phyloP scores from a whole-genome alignment of 164 flowering plant species.

The Nymphaea thermarum region DNA sequence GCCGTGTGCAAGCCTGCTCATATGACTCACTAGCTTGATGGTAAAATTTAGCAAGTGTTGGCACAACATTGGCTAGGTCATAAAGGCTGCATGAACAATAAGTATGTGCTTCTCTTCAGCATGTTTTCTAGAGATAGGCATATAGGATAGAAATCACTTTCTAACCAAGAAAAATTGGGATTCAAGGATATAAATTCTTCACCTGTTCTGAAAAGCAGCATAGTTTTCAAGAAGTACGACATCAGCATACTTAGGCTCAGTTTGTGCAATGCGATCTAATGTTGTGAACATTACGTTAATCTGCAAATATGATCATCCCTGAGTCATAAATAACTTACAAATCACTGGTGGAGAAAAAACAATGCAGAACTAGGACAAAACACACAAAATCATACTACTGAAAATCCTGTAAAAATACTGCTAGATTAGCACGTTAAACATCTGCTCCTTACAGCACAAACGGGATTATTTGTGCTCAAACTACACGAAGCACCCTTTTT shows the following conservation, averaged over 20 bases:
- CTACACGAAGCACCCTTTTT: too few species aligned
- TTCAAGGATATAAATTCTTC: constrained; percentile 4
- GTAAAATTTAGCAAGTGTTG: constrained; percentile 90
- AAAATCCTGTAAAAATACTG: too few species aligned
- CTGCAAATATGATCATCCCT: constrained; percentile 21
- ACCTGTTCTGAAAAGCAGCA: constrained; percentile 99
- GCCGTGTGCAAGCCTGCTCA: constrained; percentile 95
- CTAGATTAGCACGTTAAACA: too few species aligned
- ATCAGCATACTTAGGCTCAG: constrained; percentile 82
- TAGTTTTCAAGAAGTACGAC: constrained; percentile 85
- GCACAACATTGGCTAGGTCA: constrained; percentile 96
- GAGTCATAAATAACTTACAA: background rate
- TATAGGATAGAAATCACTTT: background rate
- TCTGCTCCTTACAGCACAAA: too few species aligned
- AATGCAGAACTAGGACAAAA: background rate
- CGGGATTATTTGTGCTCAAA: too few species aligned
- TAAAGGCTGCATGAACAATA: constrained; percentile 60
- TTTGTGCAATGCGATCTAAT: constrained; percentile 81
- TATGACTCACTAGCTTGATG: constrained; percentile 97
- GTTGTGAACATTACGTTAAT: constrained; percentile 92
- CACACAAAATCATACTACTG: background rate
- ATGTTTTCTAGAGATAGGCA: too few species aligned
- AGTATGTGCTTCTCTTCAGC: background rate
- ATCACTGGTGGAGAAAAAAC: too few species aligned
- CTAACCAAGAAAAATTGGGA: background rate